Conservation (phyloP, 495 filamentous ascomycete species). For the Parachaetomium inaequale region DNA sequence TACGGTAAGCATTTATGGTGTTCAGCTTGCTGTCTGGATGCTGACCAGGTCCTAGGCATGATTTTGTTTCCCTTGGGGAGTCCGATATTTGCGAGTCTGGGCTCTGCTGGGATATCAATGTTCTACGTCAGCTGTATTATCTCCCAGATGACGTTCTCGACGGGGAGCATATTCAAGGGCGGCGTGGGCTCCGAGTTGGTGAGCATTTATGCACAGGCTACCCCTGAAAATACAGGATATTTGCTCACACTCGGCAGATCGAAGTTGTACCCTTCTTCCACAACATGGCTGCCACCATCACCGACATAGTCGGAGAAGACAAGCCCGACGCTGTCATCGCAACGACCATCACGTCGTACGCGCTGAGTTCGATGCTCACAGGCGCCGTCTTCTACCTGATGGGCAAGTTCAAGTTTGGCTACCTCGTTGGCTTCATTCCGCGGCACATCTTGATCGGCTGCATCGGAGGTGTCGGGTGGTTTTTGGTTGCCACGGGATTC, state of each 20-base stretch:
- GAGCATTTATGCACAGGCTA: constrained; percentile 15
- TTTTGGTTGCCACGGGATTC: constrained; percentile 83
- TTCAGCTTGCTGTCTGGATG: background rate
- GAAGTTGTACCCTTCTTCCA: constrained; percentile 98
- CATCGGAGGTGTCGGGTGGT: constrained; percentile 97
- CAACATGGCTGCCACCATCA: constrained; percentile 90
- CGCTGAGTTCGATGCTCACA: constrained; percentile 85
- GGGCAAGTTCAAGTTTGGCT: constrained; percentile 78
- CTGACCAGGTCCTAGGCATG: constrained; percentile 58
- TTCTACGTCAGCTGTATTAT: constrained; percentile 98
- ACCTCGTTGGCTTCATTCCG: constrained; percentile 93
- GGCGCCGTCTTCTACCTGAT: constrained; percentile 88
- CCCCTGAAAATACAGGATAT: background rate
- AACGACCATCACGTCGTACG: constrained; percentile 87
- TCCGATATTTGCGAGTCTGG: constrained; percentile 75
- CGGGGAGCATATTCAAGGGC: constrained; percentile 83
- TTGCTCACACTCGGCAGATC: constrained; percentile 52
- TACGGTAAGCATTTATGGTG: constrained; percentile 58
- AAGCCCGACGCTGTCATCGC: constrained; percentile 82
- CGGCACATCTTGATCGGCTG: constrained; percentile 94
- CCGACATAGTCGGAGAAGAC: constrained; percentile 70
- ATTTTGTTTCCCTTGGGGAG: constrained; percentile 91
- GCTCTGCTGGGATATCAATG: constrained; percentile 92
- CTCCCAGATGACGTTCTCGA: constrained; percentile 88
- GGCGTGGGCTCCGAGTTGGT: constrained; percentile 96